phyloP scores from a whole-genome alignment of 768 basidiomycete species.

The Porpolomopsis calyptriformis region DNA sequence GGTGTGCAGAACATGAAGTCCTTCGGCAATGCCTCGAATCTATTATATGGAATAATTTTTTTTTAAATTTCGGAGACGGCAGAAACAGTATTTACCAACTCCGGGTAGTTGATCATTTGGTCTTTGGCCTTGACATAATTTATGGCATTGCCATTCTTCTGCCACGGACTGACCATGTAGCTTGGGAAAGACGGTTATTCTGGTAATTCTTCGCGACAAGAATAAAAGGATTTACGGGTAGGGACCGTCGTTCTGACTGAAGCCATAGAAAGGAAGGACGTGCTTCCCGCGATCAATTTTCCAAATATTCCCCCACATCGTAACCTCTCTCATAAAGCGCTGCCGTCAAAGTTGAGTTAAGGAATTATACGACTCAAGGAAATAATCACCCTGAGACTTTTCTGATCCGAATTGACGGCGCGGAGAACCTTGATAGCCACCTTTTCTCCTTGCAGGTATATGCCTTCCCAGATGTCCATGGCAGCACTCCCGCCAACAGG shows the following conservation, averaged over 20 bases:
- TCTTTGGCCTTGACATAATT: conserved; percentile 35
- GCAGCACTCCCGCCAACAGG: conserved; percentile 42
- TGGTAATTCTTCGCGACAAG: background rate
- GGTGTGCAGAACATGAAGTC: conserved; percentile 38
- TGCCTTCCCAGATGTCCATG: conserved; percentile 46
- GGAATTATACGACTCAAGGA: background rate
- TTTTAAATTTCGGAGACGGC: too few species aligned
- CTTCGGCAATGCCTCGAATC: conserved; percentile 37
- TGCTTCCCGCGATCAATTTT: conserved; percentile 38
- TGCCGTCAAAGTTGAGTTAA: conserved; percentile 14
- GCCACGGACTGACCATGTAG: conserved; percentile 52
- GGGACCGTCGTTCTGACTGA: conserved; percentile 44
- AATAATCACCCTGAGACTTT: conserved; percentile 30
- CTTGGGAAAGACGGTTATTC: conserved; percentile 17
- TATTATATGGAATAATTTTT: too few species aligned
- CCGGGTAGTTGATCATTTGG: conserved; percentile 28
- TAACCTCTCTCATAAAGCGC: conserved; percentile 44
- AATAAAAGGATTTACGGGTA: conserved; percentile 32
- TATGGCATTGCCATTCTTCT: conserved; percentile 39
- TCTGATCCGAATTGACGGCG: conserved; percentile 37
- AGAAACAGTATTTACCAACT: conserved; percentile 26
- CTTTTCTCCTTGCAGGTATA: conserved; percentile 43
- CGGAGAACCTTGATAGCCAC: conserved; percentile 49
- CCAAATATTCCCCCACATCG: conserved; percentile 47
- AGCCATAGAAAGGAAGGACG: conserved; percentile 50